Evolutionary conservation across 1,139 yeast genomes (phyloP).

Genomic region (Debaryomyces subglobosus): DNA sequence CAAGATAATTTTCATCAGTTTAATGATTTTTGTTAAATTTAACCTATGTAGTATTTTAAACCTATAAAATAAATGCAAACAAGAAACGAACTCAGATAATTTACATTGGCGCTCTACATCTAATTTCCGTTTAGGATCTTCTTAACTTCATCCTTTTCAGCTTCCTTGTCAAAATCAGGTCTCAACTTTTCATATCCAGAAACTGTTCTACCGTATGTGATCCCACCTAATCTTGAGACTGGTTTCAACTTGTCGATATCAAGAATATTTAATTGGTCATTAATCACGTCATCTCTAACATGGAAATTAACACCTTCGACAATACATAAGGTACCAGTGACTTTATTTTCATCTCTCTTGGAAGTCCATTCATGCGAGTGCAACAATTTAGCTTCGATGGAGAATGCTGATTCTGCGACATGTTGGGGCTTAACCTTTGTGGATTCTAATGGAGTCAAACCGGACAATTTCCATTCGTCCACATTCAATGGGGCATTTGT

Average conservation of each 20-base stretch:
- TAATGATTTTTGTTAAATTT: neutral
- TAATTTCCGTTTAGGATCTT: neutral
- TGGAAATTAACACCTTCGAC: constrained; percentile 63
- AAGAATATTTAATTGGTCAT: constrained; percentile 39
- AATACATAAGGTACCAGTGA: constrained; percentile 45
- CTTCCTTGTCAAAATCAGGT: constrained; percentile 35
- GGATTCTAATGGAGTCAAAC: constrained; percentile 53
- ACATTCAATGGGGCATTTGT: constrained; percentile 50
- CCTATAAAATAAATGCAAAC: neutral
- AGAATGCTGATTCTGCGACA: constrained; percentile 64
- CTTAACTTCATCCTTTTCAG: constrained; percentile 11
- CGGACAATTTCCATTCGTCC: constrained; percentile 59
- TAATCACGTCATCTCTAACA: constrained; percentile 55
- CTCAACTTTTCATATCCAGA: constrained; percentile 48
- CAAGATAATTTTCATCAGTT: too few relatives aligned
- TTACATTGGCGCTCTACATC: constrained; percentile 9
- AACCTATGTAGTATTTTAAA: neutral
- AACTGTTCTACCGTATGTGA: constrained; percentile 47
- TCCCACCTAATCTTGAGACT: constrained; percentile 60
- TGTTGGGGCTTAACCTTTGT: constrained; percentile 53
- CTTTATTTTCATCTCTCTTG: constrained; percentile 33
- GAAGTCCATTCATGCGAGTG: constrained; percentile 51
- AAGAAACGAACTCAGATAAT: neutral
- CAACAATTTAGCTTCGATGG: constrained; percentile 56
- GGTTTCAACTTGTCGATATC: constrained; percentile 57